Evolutionary conservation across 2,329 filamentous ascomycete species (phyloP), one percentile per base, ranked within the genome.

Genomic region (Paraconiothyrium brasiliense): DNA sequence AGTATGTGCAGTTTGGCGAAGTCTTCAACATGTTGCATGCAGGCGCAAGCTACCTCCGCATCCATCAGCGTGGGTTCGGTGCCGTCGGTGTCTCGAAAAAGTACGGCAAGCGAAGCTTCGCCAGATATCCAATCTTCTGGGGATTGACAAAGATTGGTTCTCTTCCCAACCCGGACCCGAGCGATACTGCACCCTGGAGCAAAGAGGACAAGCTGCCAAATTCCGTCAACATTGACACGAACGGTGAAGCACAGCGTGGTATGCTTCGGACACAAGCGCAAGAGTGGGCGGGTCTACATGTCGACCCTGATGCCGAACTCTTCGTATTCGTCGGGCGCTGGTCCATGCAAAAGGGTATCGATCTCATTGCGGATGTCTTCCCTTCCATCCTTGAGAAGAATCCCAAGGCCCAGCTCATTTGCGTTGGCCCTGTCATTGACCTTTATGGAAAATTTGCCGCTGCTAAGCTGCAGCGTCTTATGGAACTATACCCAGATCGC

Each of bases 91-190:
- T 90, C 1, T 89, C 86, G 1, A 88, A 87, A 67, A 90, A 90
- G 73, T 90, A 90, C 66, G 88, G 88, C 16, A 88, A 89, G 70
- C 85, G 88, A 20, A 88, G 87, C 2, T 88, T 86, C 72, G 87
- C 87, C 51, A 83, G 88, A 48, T 90, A 90, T 71, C 88, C 88
- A 2, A 90, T 90, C 61, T 90, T 91, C 78, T 90, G 89, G 89
- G 86, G 87, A 58, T 75, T 90, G 58, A 85, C 85, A 67, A 85
- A 85, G 71, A 85, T 90, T 57, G 87, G 87, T 20, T 64, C 67
- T 30, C 78, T 90, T 37, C 88, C 88, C 1, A 90, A 90, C 67
- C 88, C 88, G 0, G 88, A 90, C 72, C 88, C 88, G 4, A 86
- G 86, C 1, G 88, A 90, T 73, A 87, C 86, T 22, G 87, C 83